Evolutionary conservation across 176 grass and related monocot genomes (phyloP).

Genomic region (Cenchrus fungigraminus): DNA sequence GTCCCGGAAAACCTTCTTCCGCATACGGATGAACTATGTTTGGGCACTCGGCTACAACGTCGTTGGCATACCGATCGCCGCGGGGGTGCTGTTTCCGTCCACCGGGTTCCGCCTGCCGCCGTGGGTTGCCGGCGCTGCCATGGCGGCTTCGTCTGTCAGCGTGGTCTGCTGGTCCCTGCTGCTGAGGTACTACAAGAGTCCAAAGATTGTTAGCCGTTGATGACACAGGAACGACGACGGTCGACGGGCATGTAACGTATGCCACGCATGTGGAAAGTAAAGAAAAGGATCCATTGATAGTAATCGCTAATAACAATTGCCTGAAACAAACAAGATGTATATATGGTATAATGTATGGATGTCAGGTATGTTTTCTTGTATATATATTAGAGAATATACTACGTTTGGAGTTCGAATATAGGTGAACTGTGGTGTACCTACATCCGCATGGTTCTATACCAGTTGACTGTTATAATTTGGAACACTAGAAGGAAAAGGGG

Average conservation of each 20-base stretch:
- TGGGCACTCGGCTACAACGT: conserved; percentile 98
- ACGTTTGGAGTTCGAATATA: background rate
- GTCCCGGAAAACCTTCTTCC: conserved; percentile 85
- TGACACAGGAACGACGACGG: background rate
- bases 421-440: background rate
- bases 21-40: conserved; percentile 92
- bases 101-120: conserved; percentile 81
- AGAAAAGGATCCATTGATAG: background rate
- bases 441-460: background rate
- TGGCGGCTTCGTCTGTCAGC: conserved; percentile 90
- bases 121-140: conserved; percentile 89
- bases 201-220: conserved; percentile 51
- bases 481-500: too few species aligned
- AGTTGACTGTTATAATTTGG: background rate
- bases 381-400: background rate
- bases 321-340: conserved; percentile 21
- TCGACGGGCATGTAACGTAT: background rate
- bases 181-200: conserved; percentile 82
- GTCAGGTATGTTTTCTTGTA: background rate
- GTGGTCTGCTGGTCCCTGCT: conserved; percentile 92
- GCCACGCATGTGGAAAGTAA: background rate
- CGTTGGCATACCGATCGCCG: conserved; percentile 76
- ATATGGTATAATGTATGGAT: background rate
- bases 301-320: background rate
- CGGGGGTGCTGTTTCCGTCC: conserved; percentile 77